A percentile compares a stretch with the other conserved stretches of the same genome.
These are phyloP conservation scores for Lactarius akahatsu DNA, from an alignment of 768 basidiomycete species.

Conservation along the genomic window DNA sequence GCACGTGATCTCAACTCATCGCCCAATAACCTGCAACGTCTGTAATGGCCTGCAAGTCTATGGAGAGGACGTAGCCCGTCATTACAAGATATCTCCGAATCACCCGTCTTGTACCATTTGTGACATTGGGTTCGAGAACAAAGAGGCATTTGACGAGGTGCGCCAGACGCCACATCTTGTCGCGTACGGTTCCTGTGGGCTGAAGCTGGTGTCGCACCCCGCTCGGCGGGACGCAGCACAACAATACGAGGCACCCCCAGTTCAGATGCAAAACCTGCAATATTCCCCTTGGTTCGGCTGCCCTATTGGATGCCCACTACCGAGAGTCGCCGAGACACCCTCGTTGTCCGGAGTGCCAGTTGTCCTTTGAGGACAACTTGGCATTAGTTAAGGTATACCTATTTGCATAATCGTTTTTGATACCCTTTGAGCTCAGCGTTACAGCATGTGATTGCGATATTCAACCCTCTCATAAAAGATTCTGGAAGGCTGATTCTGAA, in stretches of 20 bases:
- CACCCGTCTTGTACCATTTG: constrained; percentile 25
- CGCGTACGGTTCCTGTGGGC: not conserved
- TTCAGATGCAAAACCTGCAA: constrained; percentile 22
- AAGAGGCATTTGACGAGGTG: constrained; percentile 20
- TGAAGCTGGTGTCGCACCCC: not conserved
- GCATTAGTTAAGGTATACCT: constrained; percentile 40
- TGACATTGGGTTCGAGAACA: constrained; percentile 27
- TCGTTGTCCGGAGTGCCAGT: constrained; percentile 43
- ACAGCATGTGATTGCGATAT: constrained; percentile 29
- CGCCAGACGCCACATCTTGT: not conserved
- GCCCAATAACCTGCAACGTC: constrained; percentile 17
- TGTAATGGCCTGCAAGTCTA: constrained; percentile 27
- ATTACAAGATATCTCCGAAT: constrained; percentile 22
- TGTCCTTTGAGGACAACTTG: constrained; percentile 43
- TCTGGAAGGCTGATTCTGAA: constrained; percentile 26
- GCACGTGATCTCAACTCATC: constrained; percentile 34
- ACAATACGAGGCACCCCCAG: constrained; percentile 15
- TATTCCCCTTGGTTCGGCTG: constrained; percentile 19
- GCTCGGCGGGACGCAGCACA: constrained; percentile 18
- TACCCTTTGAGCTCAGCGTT: constrained; percentile 4
- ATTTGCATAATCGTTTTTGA: not conserved
- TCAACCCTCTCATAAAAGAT: constrained; percentile 27
- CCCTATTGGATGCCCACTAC: constrained; percentile 24
- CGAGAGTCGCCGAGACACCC: constrained; percentile 44
- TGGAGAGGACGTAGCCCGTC: constrained; percentile 22